A percentile compares a stretch with the other conserved stretches of the same genome.
Conservation (phyloP, 257 asterid species). For the Haberlea rhodopensis region DNA sequence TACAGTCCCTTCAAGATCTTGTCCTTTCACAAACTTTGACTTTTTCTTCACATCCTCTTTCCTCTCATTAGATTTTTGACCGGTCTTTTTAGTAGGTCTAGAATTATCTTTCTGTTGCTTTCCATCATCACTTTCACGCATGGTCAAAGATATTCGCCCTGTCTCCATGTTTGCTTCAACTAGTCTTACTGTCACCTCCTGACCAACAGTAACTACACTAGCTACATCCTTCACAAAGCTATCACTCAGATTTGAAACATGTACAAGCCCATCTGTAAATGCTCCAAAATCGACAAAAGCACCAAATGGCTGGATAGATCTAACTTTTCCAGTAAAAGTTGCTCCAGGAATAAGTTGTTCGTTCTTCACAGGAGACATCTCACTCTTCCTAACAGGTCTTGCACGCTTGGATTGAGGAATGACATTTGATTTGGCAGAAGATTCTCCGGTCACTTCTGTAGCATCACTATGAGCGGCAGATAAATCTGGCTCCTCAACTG, state of each 20-base stretch:
- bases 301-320: slow-evolving; percentile 92
- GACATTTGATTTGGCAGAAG: slow-evolving; percentile 38
- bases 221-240: slow-evolving; percentile 85
- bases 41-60: slow-evolving; percentile 50
- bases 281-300: slow-evolving; percentile 99
- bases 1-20: slow-evolving; percentile 83
- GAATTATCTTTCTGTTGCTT: slow-evolving; percentile 56
- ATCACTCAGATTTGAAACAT: slow-evolving; percentile 81
- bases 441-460: slow-evolving; percentile 39
- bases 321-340: slow-evolving; percentile 83
- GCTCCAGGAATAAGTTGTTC: slow-evolving; percentile 83
- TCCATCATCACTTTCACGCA: slow-evolving; percentile 67
- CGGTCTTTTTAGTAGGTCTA: slow-evolving; percentile 58
- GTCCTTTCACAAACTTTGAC: slow-evolving; percentile 75
- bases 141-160: slow-evolving; percentile 81
- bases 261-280: slow-evolving; percentile 93
- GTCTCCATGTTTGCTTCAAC: slow-evolving; percentile 74
- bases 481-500: slow-evolving; percentile 59
- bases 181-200: slow-evolving; percentile 85
- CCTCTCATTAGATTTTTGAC: slow-evolving; percentile 50
- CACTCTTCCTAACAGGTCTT: slow-evolving; percentile 71
- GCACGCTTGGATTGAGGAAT: slow-evolving; percentile 51
- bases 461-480: slow-evolving; percentile 39
- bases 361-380: slow-evolving; percentile 81
- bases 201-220: slow-evolving; percentile 78